Evolutionary conservation across 345 rosid species (phyloP), one percentile per base, ranked within the genome.

Genomic region (Triadica sebifera): DNA sequence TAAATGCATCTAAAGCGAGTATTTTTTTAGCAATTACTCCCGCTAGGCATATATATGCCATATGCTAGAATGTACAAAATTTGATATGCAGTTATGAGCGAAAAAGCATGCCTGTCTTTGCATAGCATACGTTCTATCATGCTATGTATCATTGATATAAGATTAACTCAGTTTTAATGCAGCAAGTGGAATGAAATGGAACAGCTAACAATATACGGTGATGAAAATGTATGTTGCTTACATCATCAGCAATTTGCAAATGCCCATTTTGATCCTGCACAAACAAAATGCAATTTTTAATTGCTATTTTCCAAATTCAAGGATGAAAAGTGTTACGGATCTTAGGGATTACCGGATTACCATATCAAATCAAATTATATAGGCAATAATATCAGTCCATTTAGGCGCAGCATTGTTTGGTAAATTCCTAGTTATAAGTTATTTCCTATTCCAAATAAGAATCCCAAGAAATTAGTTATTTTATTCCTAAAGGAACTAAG

Each of bases 191-290:
- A 29, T 29, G 7, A n/a, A 57, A 57, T 53, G 55, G 20, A 66
- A 10, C 3, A 66, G 55, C 50, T 52, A 53, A 79, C 6, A 46
- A 29, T 6, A 13, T 24, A 25, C n/a, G 2, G 52, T 56, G 0
- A 70, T 47, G 69, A 80, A 38, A 47, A 59, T 38, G 24, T 65
- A 43, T 17, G 51, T 70, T 69, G 71, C 97, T 92, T 90, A 94
- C 97, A 84, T 94, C 96, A 77, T 94, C 96, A 75, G 94, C 97
- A 63, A 92, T 88, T 85, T 89, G 97, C 84, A 92, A 77, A 59
- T 76, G 74, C 65, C 97, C 98, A 74, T 81, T 79, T 51, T 65
- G 77, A 86, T 89, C 97, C 97, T 94, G 94, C 92, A 85, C 58
- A 81, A 71, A 75, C 24, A 58, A 78, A 80, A 73, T 58, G 49